phyloP scores from a whole-genome alignment of 176 grass and related monocot species.

The Oryza glumipatula region DNA sequence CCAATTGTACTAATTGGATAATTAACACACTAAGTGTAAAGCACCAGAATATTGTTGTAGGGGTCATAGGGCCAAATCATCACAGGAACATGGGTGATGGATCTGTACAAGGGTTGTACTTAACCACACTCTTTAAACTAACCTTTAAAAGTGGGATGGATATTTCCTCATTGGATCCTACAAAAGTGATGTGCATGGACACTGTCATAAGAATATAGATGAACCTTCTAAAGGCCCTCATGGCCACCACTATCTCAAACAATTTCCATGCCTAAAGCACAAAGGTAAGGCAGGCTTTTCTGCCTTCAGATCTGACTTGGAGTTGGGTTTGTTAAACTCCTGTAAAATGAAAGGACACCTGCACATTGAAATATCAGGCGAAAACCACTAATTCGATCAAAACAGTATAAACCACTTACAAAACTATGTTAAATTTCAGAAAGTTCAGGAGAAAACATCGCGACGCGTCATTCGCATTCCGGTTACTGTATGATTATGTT shows the following conservation, averaged over 20 bases:
- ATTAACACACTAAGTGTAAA: not conserved
- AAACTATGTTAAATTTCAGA: not conserved
- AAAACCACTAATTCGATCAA: not conserved
- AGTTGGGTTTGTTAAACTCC: conserved; percentile 5
- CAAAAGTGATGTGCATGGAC: conserved; percentile 37
- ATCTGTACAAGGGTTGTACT: conserved; percentile 38
- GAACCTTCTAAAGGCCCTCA: conserved; percentile 41
- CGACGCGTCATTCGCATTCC: not conserved
- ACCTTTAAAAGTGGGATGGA: conserved; percentile 14
- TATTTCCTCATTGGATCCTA: conserved; percentile 24
- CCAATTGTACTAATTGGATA: not conserved
- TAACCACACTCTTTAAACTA: conserved; percentile 38
- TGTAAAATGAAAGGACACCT: conserved; percentile 28
- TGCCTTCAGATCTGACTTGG: conserved; percentile 24
- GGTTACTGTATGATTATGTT: conserved; percentile 31
- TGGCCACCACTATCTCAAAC: conserved; percentile 32
- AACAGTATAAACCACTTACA: not conserved
- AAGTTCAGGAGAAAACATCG: not conserved
- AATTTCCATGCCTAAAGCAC: conserved; percentile 27
- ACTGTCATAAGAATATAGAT: conserved; percentile 3
- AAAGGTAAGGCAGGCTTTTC: conserved; percentile 20
- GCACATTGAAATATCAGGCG: not conserved
- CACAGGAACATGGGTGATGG: conserved; percentile 42
- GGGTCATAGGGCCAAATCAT: conserved; percentile 40
- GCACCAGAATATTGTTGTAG: not conserved